Percentiles rank a stretch among this genome's conserved stretches.
These are phyloP conservation scores for Didymella keratinophila DNA, from an alignment of 2,329 filamentous ascomycete genomes.

Conservation along the genomic window DNA sequence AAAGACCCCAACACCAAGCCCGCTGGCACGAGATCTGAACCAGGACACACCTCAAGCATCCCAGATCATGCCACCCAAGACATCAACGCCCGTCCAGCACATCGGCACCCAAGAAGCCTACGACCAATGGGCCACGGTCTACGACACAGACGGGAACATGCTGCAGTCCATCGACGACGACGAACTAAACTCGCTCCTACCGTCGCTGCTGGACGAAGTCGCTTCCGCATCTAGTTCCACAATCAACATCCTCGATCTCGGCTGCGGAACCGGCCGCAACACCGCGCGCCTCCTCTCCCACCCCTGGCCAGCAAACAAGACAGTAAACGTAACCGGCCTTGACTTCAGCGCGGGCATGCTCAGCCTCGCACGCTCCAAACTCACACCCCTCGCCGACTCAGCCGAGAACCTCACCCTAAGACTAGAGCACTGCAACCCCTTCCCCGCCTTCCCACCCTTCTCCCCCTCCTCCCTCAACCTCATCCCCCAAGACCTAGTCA, in stretches of 20 bases:
- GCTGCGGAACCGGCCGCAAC: slow-evolving; percentile 71
- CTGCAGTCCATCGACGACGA: slow-evolving; percentile 69
- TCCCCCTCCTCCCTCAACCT: slow-evolving; percentile 16
- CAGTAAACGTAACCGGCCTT: slow-evolving; percentile 59
- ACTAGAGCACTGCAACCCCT: slow-evolving; percentile 43
- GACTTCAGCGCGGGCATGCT: slow-evolving; percentile 68
- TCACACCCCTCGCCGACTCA: slow-evolving; percentile 26
- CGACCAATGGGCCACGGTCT: slow-evolving; percentile 62
- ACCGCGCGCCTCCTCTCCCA: slow-evolving; percentile 61
- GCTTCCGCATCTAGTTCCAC: slow-evolving; percentile 10
- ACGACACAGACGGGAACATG: slow-evolving; percentile 72
- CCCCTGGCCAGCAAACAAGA: slow-evolving; percentile 31
- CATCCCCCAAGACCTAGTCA: slow-evolving; percentile 54
- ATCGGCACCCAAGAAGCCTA: slow-evolving; percentile 57
- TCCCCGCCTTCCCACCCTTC: slow-evolving; percentile 25
- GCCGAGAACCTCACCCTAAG: slow-evolving; percentile 1
- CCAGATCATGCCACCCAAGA: slow-evolving; percentile 20
- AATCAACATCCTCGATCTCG: slow-evolving; percentile 65
- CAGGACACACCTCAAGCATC: slow-evolving; percentile 30
- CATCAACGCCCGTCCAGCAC: slow-evolving; percentile 37
- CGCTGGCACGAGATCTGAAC: slow-evolving; percentile 10
- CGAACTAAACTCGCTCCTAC: slow-evolving; percentile 63
- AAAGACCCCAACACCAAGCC: slow-evolving; percentile 17
- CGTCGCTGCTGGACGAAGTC: slow-evolving; percentile 52
- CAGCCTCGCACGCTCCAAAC: slow-evolving; percentile 56